Evolutionary conservation across 805 yeast species (phyloP).

Genomic region (Metschnikowia santaceciliae): DNA sequence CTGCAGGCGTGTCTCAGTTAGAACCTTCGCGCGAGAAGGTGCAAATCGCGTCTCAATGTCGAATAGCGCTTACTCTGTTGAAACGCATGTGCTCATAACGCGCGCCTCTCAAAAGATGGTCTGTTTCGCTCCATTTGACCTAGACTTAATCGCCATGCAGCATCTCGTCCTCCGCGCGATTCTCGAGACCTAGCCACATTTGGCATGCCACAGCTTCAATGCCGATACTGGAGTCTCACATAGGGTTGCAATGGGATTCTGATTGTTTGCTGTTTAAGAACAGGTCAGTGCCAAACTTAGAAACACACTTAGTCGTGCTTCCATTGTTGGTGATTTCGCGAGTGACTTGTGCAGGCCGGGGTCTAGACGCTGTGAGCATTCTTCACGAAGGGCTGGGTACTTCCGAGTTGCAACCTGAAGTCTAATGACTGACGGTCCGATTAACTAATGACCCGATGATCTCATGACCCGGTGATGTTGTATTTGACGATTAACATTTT

Average conservation of each 20-base stretch:
- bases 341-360: not conserved
- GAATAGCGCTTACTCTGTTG: not conserved
- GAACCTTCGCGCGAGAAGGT: constrained; percentile 1
- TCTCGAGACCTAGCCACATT: not conserved
- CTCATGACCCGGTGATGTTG: not conserved
- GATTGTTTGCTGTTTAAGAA: not conserved
- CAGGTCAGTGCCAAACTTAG: not conserved
- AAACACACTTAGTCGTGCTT: not conserved
- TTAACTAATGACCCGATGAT: too few species aligned
- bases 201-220: not conserved
- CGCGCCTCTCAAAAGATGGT: not conserved
- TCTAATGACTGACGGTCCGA: too few species aligned
- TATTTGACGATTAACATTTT: not conserved
- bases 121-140: constrained; percentile 1
- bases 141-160: not conserved
- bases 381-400: too few species aligned
- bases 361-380: not conserved
- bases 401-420: too few species aligned
- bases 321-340: not conserved
- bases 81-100: constrained; percentile 1
- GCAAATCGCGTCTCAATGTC: constrained; percentile 4
- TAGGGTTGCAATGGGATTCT: not conserved
- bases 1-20: constrained; percentile 1
- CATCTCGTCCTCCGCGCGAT: not conserved
- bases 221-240: not conserved